Conservation (phyloP, 78 protist species). For the Andalucia godoyi region DNA sequence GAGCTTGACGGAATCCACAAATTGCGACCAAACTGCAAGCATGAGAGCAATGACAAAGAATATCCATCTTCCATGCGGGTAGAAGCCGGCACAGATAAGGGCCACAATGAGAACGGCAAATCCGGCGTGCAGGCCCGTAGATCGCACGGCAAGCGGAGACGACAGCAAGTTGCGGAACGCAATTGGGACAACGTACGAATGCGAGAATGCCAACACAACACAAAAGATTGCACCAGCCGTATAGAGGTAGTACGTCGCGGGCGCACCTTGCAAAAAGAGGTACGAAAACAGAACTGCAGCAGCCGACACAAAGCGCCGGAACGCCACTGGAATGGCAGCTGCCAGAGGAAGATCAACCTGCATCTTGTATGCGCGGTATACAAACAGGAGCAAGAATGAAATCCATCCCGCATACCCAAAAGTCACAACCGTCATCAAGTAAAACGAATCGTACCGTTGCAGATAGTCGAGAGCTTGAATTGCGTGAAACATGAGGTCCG, state of each 20-base stretch:
- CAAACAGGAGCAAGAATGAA: not conserved
- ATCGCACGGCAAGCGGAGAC: no score
- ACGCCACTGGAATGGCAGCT: not conserved
- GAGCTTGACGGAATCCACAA: no score
- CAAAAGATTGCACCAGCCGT: not conserved
- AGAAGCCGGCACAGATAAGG: no score
- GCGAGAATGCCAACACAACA: conserved; percentile 20
- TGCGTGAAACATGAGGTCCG: no score
- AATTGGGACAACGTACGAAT: conserved; percentile 1
- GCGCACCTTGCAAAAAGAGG: not conserved
- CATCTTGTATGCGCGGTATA: not conserved
- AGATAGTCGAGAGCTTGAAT: conserved; percentile 45
- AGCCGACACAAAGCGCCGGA: not conserved
- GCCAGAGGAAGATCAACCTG: not conserved
- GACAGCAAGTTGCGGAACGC: not conserved
- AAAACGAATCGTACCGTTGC: conserved; percentile 58
- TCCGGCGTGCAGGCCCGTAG: no score
- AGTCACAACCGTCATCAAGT: conserved; percentile 44
- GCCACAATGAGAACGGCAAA: no score
- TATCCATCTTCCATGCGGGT: no score
- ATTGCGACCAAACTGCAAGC: no score
- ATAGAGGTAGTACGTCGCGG: not conserved
- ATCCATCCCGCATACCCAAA: conserved; percentile 51
- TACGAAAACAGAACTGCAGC: not conserved
- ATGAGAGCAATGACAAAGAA: no score